Evolutionary conservation across 345 rosid genomes (phyloP).

Genomic region (Laguncularia racemosa): DNA sequence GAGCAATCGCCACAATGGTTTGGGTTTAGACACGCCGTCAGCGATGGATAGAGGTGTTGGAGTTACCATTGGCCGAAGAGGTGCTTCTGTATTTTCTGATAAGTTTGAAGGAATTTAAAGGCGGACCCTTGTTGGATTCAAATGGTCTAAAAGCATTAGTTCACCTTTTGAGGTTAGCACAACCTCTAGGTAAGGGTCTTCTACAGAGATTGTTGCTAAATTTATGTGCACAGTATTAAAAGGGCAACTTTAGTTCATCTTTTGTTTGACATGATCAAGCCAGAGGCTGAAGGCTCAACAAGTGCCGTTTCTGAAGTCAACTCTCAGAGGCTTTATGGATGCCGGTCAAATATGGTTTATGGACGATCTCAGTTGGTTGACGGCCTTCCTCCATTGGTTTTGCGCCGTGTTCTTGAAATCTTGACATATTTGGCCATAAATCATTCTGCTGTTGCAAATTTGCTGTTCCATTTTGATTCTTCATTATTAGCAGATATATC

Average conservation of each 20-base stretch:
- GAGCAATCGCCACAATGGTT: constrained; percentile 69
- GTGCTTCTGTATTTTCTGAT: constrained; percentile 50
- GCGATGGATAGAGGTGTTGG: constrained; percentile 97
- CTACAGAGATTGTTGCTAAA: constrained; percentile 83
- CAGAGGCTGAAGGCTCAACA: constrained; percentile 69
- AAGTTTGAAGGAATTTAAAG: constrained; percentile 77
- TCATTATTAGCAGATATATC: constrained; percentile 37
- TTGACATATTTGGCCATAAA: constrained; percentile 71
- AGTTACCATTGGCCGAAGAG: constrained; percentile 68
- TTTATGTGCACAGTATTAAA: constrained; percentile 74
- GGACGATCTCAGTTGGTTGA: constrained; percentile 83
- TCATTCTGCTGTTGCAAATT: constrained; percentile 80
- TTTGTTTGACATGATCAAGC: constrained; percentile 72
- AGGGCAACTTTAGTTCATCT: constrained; percentile 69
- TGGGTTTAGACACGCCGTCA: constrained; percentile 81
- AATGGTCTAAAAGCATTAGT: constrained; percentile 73
- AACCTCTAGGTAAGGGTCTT: constrained; percentile 96
- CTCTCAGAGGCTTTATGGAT: constrained; percentile 90
- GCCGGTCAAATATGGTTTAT: constrained; percentile 83
- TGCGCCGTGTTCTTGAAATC: constrained; percentile 80
- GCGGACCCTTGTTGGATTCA: constrained; percentile 71
- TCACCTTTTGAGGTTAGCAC: constrained; percentile 76
- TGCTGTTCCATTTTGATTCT: constrained; percentile 70
- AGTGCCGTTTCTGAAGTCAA: constrained; percentile 57
- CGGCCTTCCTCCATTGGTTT: constrained; percentile 90